A percentile compares a stretch with the other conserved stretches of the same genome.
phyloP scores from a whole-genome alignment of 352 stramenopile species.

The Globisporangium barbulae region DNA sequence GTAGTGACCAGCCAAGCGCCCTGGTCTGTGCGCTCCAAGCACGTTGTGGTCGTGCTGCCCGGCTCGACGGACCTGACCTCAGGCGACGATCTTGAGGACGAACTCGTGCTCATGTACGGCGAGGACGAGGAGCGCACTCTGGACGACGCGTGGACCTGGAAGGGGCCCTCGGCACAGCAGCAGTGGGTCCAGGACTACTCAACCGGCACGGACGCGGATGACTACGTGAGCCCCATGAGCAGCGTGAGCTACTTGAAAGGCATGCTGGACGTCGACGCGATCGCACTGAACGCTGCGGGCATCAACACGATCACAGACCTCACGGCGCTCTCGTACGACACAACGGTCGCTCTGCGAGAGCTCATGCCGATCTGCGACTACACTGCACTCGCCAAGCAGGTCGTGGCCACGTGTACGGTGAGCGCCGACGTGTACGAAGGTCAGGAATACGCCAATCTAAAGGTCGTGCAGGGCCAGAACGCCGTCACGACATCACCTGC shows the following conservation, averaged over 20 bases:
- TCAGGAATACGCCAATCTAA: constrained; percentile 36
- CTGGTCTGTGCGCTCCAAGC: constrained; percentile 56
- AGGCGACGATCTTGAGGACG: constrained; percentile 41
- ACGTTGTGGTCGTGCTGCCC: constrained; percentile 39
- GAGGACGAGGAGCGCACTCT: constrained; percentile 58
- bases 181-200: constrained; percentile 55
- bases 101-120: constrained; percentile 60
- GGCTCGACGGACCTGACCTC: constrained; percentile 35
- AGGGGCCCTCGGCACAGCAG: constrained; percentile 13
- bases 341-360: constrained; percentile 44
- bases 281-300: constrained; percentile 45
- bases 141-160: constrained; percentile 68
- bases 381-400: constrained; percentile 53
- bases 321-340: constrained; percentile 43
- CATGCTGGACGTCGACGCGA: constrained; percentile 51
- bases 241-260: constrained; percentile 44
- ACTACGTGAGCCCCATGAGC: constrained; percentile 48
- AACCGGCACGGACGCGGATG: constrained; percentile 20
- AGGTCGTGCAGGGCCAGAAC: constrained; percentile 35
- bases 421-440: constrained; percentile 41
- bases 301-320: constrained; percentile 85
- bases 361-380: constrained; percentile 73
- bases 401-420: constrained; percentile 54
- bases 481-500: constrained; percentile 5
- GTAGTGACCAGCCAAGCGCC: constrained; percentile 24